These are phyloP conservation scores for Saksenaea oblongispora DNA, from an alignment of 371 early-diverging fungal genomes.

Conservation along the genomic window DNA sequence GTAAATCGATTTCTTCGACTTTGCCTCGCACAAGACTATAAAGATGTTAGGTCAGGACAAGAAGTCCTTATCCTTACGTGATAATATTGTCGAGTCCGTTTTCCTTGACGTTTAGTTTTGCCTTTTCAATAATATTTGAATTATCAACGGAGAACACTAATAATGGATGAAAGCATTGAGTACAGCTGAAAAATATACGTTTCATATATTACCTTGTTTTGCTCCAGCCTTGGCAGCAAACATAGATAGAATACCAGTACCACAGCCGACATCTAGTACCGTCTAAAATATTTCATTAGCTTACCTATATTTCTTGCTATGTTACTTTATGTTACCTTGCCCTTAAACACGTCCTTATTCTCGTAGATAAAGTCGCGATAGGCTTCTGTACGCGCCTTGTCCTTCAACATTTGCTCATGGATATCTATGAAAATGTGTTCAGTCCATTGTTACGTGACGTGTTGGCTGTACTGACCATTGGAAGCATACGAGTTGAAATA, in stretches of 20 bases:
- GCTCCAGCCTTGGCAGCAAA: constrained; percentile 92
- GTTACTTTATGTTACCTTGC: constrained; percentile 55
- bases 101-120: constrained; percentile 74
- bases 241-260: constrained; percentile 97
- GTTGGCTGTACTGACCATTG: constrained; percentile 48
- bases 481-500: constrained; percentile 88
- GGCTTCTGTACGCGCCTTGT: constrained; percentile 78
- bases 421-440: constrained; percentile 37
- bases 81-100: constrained; percentile 78
- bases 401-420: constrained; percentile 70
- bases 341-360: constrained; percentile 84
- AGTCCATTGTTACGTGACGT: neutral
- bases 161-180: neutral
- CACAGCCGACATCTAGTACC: constrained; percentile 85
- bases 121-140: constrained; percentile 83
- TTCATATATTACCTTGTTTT: constrained; percentile 16
- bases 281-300: constrained; percentile 1
- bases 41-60: neutral
- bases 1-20: constrained; percentile 83
- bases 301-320: neutral
- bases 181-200: neutral
- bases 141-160: constrained; percentile 85
- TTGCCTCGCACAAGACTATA: constrained; percentile 69
- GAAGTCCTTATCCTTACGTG: constrained; percentile 28
- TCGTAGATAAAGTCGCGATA: constrained; percentile 83